Conservation (phyloP, 2,329 filamentous ascomycete species). For the Aspergillus udagawae region DNA sequence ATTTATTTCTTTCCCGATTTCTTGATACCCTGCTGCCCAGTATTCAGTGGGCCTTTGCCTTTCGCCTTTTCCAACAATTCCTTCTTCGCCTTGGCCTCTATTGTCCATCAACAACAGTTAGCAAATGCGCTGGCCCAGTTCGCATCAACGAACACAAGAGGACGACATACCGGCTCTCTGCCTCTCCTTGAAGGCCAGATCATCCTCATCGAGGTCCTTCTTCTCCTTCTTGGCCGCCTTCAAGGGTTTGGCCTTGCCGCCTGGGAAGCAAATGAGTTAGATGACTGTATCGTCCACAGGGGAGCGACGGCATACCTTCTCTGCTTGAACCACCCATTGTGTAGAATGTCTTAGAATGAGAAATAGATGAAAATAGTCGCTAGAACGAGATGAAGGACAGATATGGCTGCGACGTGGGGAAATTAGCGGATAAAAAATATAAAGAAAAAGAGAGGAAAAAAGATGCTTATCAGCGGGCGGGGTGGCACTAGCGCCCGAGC, state of each 20-base stretch:
- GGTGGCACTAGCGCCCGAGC: conserved; percentile 15
- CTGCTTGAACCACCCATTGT: conserved; percentile 65
- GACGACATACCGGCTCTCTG: conserved; percentile 69
- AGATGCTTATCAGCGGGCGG: conserved; percentile 10
- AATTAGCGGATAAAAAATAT: conserved; percentile 4
- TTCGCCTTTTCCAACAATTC: conserved; percentile 76
- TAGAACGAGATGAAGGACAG: background rate
- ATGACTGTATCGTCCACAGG: background rate
- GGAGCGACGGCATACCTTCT: conserved; percentile 50
- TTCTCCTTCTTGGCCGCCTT: conserved; percentile 84
- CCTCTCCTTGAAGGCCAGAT: conserved; percentile 77
- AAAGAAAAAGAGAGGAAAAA: conserved; percentile 1
- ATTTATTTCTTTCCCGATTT: conserved; percentile 94
- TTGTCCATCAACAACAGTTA: background rate
- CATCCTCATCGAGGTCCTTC: conserved; percentile 83
- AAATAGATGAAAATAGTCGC: background rate
- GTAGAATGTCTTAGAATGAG: conserved; percentile 6
- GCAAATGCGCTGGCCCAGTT: background rate
- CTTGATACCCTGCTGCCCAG: conserved; percentile 86
- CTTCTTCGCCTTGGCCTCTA: conserved; percentile 81
- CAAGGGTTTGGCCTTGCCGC: conserved; percentile 77
- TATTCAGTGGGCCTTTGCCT: conserved; percentile 85
- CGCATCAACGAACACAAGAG: background rate
- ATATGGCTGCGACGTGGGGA: background rate
- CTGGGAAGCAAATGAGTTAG: conserved; percentile 41